Evolutionary conservation across 1,139 yeast genomes (phyloP), one percentile per base, ranked within the genome.

Genomic region (Candida anutae): DNA sequence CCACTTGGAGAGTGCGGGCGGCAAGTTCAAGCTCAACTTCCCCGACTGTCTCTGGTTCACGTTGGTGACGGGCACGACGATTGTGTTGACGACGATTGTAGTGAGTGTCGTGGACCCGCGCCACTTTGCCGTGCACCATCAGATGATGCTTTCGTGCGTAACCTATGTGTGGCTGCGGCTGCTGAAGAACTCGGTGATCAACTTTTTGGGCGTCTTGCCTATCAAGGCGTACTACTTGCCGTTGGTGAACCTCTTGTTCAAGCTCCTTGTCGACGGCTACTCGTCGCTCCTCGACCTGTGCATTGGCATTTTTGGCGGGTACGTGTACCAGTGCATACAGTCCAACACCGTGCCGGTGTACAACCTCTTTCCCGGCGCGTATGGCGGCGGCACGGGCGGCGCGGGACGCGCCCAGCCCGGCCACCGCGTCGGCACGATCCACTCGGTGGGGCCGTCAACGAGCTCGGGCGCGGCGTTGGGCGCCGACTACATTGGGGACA

Each of bases 191-290:
- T 59, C 70, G 23, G 55, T 55, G 18, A 72, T 74, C 26, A 68
- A 63, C 37, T 69, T 74, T 36, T 52, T 73, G 42, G 69, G 70
- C 1, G 50, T 76, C 31, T 50, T 76, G 32, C 75, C 77, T 3
- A 64, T 75, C 24, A 71, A 71, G 39, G 80, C 78, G 0, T 71
- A 73, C 30, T 62, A 74, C 35, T 51, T 75, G 31, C 83, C 83
- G 3, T 53, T 74, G 6, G 76, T 73, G 27, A 66, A 71, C 24
- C 40, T 74, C 21, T 68, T 70, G 1, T 55, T 70, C 40, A 60
- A 69, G 29, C 48, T 70, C 27, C 49, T 75, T 14, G 46, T 62
- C 3, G 62, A 57, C 21, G 77, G 77, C 1, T 52, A 42, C 20
- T 33, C 49, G 4, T 36, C 62, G 3, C 59, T 70, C 28, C 40